Evolutionary conservation across 1,284 basidiomycete species (phyloP), one percentile per base, ranked within the genome.

Genomic region (Salmacisia buchloeana): DNA sequence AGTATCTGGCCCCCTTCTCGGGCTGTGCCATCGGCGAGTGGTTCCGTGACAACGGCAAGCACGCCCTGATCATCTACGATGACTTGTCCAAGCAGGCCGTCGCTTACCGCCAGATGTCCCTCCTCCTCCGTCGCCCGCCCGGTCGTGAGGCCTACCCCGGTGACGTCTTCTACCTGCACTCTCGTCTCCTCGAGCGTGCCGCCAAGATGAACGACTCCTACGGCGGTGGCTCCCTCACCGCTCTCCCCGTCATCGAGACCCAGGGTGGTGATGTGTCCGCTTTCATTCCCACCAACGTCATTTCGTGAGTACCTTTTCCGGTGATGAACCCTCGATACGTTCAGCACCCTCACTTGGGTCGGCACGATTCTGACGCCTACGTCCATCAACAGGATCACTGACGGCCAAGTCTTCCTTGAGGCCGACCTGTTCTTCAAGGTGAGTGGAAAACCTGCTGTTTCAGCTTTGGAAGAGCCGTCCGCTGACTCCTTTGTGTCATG

Each of bases 91-190:
- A 98, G 86, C 94, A 98, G 85, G 94, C 94, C 80, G 94, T 98
- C 69, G 94, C 94, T 77, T 98, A 98, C 87, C 94, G 94, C 88
- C 94, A 98, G 84, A 98, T 98, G 94, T 98, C 94, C 68, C 87
- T 98, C 73, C 87, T 98, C 58, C 92, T 98, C 78, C 93, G 94
- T 89, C 94, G 94, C 86, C 94, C 94, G 75, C 94, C 94, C 72
- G 94, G 94, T 88, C 93, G 94, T 90, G 94, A 98, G 87, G 94
- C 94, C 75, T 98, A 98, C 86, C 94, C 94, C 74, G 94, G 94
- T 89, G 94, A 97, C 83, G 92, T 96, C 84, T 96, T 96, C 90
- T 97, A 98, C 88, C 88, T 98, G 76, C 94, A 98, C 88, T 98
- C 94, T 78, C 93, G 94, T 88, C 89, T 98, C 73, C 88, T 98